Base-by-base conservation (phyloP, 805 yeast genomes). In the Starmerella sirachaensis region DNA sequence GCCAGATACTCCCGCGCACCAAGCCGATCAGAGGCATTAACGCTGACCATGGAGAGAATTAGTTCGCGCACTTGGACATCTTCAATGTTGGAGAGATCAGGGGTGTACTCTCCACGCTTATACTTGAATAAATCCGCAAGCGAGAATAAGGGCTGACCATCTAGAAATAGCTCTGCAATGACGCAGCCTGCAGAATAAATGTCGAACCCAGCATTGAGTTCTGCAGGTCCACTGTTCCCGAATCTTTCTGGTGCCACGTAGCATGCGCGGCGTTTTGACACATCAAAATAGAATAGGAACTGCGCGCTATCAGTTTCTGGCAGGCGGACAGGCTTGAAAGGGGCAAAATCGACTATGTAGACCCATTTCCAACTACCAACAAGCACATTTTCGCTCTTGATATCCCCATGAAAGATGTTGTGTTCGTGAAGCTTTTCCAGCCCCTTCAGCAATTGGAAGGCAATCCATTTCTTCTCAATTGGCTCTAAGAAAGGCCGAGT, bases 181-280 rank as follows among this genome's bases (percentile, higher is more conserved):
- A 81, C 84, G 61, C 98, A 91, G 0, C 67, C 68, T 6, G 61
- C 45, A 12, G 63, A 55, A 43, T 63, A 63, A 2, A 88, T 63
- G 58, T 91, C 98, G 91, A 82, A 81, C 33, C 70, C 69, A 19
- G 65, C 63, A 1, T 76, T 68, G 20, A 81, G 54, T 28, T 48
- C 48, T 5, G 49, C 55, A 3, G 33, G 42, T 10, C 46, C 50
- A 4, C 51, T 57, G 2, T 52, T 53, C 4, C 60, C 48, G 51
- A 91, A 88, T 47, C 98, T 63, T 55, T 91, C 98, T 0, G 98
- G 98, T 0, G 98, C 97, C 29, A 91, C 58, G 57, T 88, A 88
- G 58, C 98, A 91, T 2, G 74, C 70, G 50, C 94, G 68, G 46
- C 96, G 66, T 54, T 74, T 82, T 2, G 93, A 80, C 3, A 88